Percentiles rank a stretch among this genome's conserved stretches.
These are phyloP conservation scores for Colletotrichum chlorophyti DNA, from an alignment of 2,329 filamentous ascomycete genomes.

Conservation along the genomic window DNA sequence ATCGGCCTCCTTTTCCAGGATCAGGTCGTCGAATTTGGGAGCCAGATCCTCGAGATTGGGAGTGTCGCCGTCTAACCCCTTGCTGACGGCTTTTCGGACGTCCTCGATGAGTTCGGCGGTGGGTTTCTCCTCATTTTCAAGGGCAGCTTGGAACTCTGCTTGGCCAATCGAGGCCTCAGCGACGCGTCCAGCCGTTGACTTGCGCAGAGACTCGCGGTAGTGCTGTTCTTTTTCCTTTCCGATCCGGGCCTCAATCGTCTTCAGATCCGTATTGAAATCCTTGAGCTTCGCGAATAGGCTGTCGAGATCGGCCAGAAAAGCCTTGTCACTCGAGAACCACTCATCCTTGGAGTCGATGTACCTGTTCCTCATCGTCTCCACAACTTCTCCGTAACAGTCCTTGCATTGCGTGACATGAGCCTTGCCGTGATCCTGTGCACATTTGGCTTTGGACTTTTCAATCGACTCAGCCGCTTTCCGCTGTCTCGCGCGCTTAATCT, in stretches of 20 bases:
- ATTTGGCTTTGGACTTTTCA: constrained; percentile 49
- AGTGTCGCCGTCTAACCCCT: not conserved
- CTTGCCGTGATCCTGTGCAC: constrained; percentile 50
- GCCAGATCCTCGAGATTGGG: constrained; percentile 19
- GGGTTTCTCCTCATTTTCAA: constrained; percentile 20
- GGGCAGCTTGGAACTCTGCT: constrained; percentile 1
- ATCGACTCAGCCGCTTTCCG: constrained; percentile 43
- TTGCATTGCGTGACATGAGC: constrained; percentile 52
- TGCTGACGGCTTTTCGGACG: constrained; percentile 13
- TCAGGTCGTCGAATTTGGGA: constrained; percentile 21
- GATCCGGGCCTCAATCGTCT: constrained; percentile 56
- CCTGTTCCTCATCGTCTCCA: constrained; percentile 52
- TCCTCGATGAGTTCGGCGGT: not conserved
- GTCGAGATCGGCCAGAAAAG: constrained; percentile 58
- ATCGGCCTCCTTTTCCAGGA: constrained; percentile 10
- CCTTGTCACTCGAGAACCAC: constrained; percentile 59
- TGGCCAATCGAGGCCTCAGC: constrained; percentile 26
- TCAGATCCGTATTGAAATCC: constrained; percentile 48
- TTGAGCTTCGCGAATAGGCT: constrained; percentile 55
- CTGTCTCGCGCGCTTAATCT: constrained; percentile 12
- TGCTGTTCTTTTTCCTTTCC: constrained; percentile 59
- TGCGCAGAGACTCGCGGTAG: constrained; percentile 49
- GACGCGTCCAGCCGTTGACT: constrained; percentile 9
- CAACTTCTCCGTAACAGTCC: constrained; percentile 53
- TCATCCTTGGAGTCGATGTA: constrained; percentile 46